Conservation (phyloP, 768 basidiomycete species). For the Pseudohyphozyma bogoriensis region DNA sequence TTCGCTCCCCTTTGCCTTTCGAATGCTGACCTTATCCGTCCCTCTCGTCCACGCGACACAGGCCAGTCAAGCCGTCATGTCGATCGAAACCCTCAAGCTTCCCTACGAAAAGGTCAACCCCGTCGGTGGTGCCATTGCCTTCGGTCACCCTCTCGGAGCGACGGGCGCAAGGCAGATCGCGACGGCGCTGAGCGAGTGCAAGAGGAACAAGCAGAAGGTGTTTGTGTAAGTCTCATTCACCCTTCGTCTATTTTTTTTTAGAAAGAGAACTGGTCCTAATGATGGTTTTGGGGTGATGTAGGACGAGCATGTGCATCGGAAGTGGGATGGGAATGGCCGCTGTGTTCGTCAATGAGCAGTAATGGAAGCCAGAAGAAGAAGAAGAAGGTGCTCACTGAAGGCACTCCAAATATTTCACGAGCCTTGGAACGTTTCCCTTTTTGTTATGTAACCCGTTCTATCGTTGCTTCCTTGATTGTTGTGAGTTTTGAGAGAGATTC, state of each 20-base stretch:
- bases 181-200: constrained; percentile 65
- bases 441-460: too few relatives aligned
- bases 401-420: too few relatives aligned
- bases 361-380: background rate
- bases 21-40: too few relatives aligned
- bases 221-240: too few relatives aligned
- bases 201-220: too few relatives aligned
- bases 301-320: constrained; percentile 89
- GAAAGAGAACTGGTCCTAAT: too few relatives aligned
- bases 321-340: constrained; percentile 59
- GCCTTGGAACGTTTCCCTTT: too few relatives aligned
- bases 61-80: constrained; percentile 60
- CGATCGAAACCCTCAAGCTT: constrained; percentile 50
- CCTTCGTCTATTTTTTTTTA: too few relatives aligned
- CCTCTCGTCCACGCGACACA: constrained; percentile 45
- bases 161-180: constrained; percentile 73
- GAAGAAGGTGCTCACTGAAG: too few relatives aligned
- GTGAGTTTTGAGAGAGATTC: too few relatives aligned
- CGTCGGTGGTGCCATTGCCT: constrained; percentile 67
- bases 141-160: constrained; percentile 68
- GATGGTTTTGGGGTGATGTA: too few relatives aligned
- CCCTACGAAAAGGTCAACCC: constrained; percentile 67
- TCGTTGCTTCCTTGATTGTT: too few relatives aligned
- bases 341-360: constrained; percentile 64
- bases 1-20: background rate